Evolutionary conservation across 192 early-diverging fungal species (phyloP).

Genomic region (Backusella circina): DNA sequence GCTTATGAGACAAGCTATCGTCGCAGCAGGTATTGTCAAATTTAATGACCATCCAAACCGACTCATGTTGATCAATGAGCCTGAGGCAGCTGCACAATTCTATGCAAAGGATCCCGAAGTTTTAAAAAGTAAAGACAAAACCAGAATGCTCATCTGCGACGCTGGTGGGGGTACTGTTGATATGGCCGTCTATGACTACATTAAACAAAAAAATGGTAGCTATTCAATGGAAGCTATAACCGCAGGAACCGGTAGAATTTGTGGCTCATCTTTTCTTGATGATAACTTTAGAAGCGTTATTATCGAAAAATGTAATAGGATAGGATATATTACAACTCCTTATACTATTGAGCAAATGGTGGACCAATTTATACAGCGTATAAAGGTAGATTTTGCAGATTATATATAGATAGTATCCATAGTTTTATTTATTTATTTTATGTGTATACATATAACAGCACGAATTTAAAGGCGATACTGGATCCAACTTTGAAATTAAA

Average conservation of each 20-base stretch:
- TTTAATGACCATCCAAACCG: slow-evolving; percentile 26
- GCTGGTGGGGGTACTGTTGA: slow-evolving; percentile 46
- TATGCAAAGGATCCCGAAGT: slow-evolving; percentile 39
- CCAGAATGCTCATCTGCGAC: slow-evolving; percentile 41
- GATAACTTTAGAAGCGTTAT: slow-evolving; percentile 33
- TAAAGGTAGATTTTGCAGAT: not conserved
- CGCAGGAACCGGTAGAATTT: slow-evolving; percentile 35
- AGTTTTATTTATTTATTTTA: not conserved
- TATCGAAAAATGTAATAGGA: slow-evolving; percentile 7
- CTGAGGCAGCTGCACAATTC: slow-evolving; percentile 40
- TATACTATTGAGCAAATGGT: slow-evolving; percentile 16
- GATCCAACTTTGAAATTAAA: not conserved
- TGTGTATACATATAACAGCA: not conserved
- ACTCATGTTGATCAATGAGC: slow-evolving; percentile 33
- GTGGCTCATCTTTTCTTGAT: slow-evolving; percentile 44
- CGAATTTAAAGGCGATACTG: not conserved
- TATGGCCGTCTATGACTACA: slow-evolving; percentile 35
- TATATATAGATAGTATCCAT: not conserved
- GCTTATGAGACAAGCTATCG: slow-evolving; percentile 38
- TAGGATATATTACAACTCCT: not conserved
- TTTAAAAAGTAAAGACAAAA: slow-evolving; percentile 35
- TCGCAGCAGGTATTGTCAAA: slow-evolving; percentile 38
- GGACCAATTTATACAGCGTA: not conserved
- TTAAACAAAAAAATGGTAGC: slow-evolving; percentile 2
- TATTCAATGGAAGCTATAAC: slow-evolving; percentile 25